Percentiles rank a stretch among this genome's conserved stretches.
These are phyloP conservation scores for Pilobolus umbonatus DNA, from an alignment of 192 early-diverging fungal species.

Conservation along the genomic window DNA sequence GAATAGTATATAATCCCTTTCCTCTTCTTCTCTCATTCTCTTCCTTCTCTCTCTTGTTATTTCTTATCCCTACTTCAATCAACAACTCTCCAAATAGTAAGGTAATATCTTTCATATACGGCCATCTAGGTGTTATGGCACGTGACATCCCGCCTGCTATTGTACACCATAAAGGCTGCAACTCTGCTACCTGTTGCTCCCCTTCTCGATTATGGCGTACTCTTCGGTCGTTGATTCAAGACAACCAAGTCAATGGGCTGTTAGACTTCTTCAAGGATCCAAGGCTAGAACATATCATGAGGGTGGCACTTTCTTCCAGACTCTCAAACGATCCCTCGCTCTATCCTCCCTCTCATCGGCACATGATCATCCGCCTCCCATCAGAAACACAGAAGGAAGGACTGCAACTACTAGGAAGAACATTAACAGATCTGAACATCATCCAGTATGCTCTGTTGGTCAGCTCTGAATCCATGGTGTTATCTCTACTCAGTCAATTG, in stretches of 20 bases:
- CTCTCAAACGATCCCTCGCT: slow-evolving; percentile 16
- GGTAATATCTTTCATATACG: too few species aligned
- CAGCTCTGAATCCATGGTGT: slow-evolving; percentile 12
- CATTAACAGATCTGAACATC: slow-evolving; percentile 22
- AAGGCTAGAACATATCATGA: slow-evolving; percentile 12
- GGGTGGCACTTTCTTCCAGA: slow-evolving; percentile 11
- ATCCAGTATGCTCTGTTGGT: slow-evolving; percentile 20
- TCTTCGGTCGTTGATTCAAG: slow-evolving; percentile 18
- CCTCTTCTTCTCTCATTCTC: too few species aligned
- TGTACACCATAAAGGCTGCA: slow-evolving; percentile 9
- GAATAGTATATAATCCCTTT: too few species aligned
- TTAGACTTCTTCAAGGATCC: slow-evolving; percentile 7
- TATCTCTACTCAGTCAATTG: slow-evolving; percentile 7
- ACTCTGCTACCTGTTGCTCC: slow-evolving; percentile 15
- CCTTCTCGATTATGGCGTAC: slow-evolving; percentile 19
- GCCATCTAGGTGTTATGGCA: background rate
- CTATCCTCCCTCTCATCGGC: slow-evolving; percentile 22
- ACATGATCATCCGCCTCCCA: slow-evolving; percentile 11
- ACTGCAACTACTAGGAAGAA: slow-evolving; percentile 12
- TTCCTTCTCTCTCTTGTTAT: too few species aligned
- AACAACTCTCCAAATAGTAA: too few species aligned
- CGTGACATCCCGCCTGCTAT: background rate
- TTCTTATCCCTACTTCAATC: too few species aligned
- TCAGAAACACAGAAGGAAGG: background rate
- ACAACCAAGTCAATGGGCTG: background rate